phyloP scores from a whole-genome alignment of 1,139 yeast genomes.

The Saccharomyces hybrid region DNA sequence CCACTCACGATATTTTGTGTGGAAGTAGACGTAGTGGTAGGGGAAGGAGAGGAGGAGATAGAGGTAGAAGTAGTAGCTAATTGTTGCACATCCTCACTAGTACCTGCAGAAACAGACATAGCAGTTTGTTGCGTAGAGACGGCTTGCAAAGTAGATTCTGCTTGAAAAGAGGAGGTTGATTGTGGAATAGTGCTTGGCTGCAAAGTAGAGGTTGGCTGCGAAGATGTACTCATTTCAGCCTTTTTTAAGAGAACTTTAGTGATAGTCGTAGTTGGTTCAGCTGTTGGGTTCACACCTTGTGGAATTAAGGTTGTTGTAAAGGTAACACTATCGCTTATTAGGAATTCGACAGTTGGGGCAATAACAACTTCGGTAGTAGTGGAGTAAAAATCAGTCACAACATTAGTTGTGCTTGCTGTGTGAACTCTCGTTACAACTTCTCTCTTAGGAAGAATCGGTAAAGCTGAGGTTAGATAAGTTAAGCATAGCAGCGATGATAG shows the following conservation, averaged over 20 bases:
- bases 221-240: slow-evolving; percentile 15
- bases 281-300: slow-evolving; percentile 29
- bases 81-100: neutral
- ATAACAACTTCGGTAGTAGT: slow-evolving; percentile 55
- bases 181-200: slow-evolving; percentile 6
- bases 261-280: slow-evolving; percentile 31
- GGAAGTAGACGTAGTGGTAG: neutral
- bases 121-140: slow-evolving; percentile 6
- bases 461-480: slow-evolving; percentile 10
- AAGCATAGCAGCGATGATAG: slow-evolving; percentile 5
- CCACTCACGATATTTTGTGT: neutral
- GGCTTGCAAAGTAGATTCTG: slow-evolving; percentile 12
- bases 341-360: slow-evolving; percentile 63
- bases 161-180: slow-evolving; percentile 11
- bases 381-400: slow-evolving; percentile 45
- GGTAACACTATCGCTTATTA: slow-evolving; percentile 55
- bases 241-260: slow-evolving; percentile 19
- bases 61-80: slow-evolving; percentile 3
- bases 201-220: slow-evolving; percentile 5
- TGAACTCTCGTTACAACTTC: slow-evolving; percentile 50
- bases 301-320: slow-evolving; percentile 47
- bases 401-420: slow-evolving; percentile 51
- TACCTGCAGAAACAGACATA: neutral
- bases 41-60: neutral
- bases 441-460: slow-evolving; percentile 31